Percentiles rank a stretch among this genome's conserved stretches.
These are phyloP conservation scores for Aspergillus sergii DNA, from an alignment of 2,329 filamentous ascomycete genomes.

Conservation along the genomic window DNA sequence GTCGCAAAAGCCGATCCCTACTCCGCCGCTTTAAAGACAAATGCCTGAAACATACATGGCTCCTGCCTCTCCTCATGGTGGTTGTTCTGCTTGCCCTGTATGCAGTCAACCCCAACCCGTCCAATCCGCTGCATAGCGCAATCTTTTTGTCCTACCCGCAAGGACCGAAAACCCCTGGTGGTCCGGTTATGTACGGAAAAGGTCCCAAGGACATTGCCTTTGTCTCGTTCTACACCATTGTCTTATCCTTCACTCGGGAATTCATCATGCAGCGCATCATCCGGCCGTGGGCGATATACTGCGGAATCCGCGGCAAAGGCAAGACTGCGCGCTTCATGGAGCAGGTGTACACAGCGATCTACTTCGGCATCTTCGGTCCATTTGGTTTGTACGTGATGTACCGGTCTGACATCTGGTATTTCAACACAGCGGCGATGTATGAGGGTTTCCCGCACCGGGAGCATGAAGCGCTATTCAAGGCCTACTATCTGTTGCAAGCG, in stretches of 20 bases:
- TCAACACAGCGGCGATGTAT: constrained; percentile 89
- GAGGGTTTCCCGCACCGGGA: constrained; percentile 81
- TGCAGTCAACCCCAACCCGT: constrained; percentile 71
- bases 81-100: constrained; percentile 67
- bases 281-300: constrained; percentile 70
- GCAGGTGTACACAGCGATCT: constrained; percentile 90
- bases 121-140: constrained; percentile 78
- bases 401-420: constrained; percentile 91
- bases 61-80: constrained; percentile 70
- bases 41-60: constrained; percentile 60
- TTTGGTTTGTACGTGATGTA: constrained; percentile 90
- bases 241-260: constrained; percentile 90
- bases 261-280: constrained; percentile 93
- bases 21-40: constrained; percentile 47
- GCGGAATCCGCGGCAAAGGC: constrained; percentile 68
- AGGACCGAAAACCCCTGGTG: constrained; percentile 54
- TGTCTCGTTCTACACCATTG: constrained; percentile 83
- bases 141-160: constrained; percentile 89
- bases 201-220: constrained; percentile 85
- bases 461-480: constrained; percentile 82
- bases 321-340: constrained; percentile 96
- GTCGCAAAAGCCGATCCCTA: constrained; percentile 46
- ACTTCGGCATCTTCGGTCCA: constrained; percentile 81
- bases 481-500: constrained; percentile 93
- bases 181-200: constrained; percentile 76